A percentile compares a stretch with the other conserved stretches of the same genome.
These are phyloP conservation scores for Geotrichum klebahnii DNA, from an alignment of 1,139 yeast genomes.

Conservation along the genomic window DNA sequence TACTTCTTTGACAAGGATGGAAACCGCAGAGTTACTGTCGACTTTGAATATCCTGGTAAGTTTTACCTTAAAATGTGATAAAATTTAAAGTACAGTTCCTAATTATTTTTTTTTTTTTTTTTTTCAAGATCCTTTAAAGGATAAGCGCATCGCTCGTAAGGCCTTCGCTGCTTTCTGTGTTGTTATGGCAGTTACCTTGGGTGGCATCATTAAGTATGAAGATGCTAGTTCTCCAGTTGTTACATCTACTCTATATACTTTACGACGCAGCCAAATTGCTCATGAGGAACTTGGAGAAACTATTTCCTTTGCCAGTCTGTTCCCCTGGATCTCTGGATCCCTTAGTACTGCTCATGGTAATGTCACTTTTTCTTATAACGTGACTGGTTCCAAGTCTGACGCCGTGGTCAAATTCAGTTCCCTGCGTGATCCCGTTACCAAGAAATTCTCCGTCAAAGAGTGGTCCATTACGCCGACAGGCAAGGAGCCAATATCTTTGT, in stretches of 20 bases:
- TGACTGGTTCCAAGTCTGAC: conserved; percentile 50
- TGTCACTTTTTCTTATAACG: conserved; percentile 66
- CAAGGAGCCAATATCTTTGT: conserved; percentile 30
- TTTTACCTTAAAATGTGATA: too few relatives aligned
- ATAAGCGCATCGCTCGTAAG: conserved; percentile 48
- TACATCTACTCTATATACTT: conserved; percentile 77
- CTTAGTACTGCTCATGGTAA: conserved; percentile 78
- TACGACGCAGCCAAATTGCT: conserved; percentile 74
- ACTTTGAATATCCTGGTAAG: conserved; percentile 37
- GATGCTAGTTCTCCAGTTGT: conserved; percentile 84
- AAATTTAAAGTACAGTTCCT: too few relatives aligned
- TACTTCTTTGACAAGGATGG: conserved; percentile 20
- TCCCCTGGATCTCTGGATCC: conserved; percentile 89
- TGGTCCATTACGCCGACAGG: conserved; percentile 37
- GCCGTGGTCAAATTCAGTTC: conserved; percentile 39
- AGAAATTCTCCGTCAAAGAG: conserved; percentile 35
- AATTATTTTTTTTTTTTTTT: too few relatives aligned
- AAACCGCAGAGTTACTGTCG: conserved; percentile 34
- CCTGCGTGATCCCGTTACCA: conserved; percentile 31
- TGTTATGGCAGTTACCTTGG: conserved; percentile 62
- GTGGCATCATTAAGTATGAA: conserved; percentile 83
- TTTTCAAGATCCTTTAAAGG: conserved; percentile 59
- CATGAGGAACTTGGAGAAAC: conserved; percentile 64
- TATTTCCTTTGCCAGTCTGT: conserved; percentile 61
- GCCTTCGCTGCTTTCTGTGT: conserved; percentile 59